A percentile compares a stretch with the other conserved stretches of the same genome.
Conservation (phyloP, 78 protist genomes). For the Paulinella micropora region DNA sequence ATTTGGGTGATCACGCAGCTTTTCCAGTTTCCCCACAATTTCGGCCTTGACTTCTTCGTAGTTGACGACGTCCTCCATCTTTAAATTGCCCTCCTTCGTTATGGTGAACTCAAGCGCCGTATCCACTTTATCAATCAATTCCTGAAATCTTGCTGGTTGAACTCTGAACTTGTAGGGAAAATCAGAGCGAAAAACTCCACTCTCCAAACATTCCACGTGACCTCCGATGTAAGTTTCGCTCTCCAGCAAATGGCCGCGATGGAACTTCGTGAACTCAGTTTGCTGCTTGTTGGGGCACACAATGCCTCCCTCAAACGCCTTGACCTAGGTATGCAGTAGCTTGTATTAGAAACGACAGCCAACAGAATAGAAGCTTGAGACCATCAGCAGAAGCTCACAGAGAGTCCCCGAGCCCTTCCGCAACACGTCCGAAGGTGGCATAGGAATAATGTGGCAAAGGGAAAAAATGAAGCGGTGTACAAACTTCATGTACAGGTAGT, state of each 20-base stretch:
- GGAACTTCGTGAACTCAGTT: constrained; percentile 11
- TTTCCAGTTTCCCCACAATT: constrained; percentile 31
- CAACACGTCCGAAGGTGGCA: constrained; percentile 82
- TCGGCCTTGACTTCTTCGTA: constrained; percentile 31
- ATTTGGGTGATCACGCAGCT: constrained; percentile 40
- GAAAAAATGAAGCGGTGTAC: constrained; percentile 97
- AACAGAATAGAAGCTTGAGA: too few species aligned
- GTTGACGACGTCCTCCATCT: constrained; percentile 29
- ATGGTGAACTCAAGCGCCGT: constrained; percentile 42
- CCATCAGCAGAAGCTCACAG: constrained; percentile 90
- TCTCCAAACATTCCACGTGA: constrained; percentile 78
- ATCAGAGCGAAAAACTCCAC: constrained; percentile 41
- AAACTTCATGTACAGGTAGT: constrained; percentile 84
- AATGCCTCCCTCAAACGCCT: constrained; percentile 59
- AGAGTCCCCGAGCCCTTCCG: constrained; percentile 86
- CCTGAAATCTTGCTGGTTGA: constrained; percentile 29
- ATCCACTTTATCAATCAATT: constrained; percentile 31
- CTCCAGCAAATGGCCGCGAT: constrained; percentile 78
- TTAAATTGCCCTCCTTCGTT: not conserved
- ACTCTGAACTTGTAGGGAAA: constrained; percentile 52
- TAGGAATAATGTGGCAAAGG: constrained; percentile 89
- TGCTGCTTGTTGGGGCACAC: constrained; percentile 86
- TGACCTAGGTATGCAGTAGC: constrained; percentile 32
- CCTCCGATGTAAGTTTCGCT: constrained; percentile 96
- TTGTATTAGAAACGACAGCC: not conserved